Base-by-base conservation (phyloP, 2,329 filamentous ascomycete species). In the Arthroderma sp. region DNA sequence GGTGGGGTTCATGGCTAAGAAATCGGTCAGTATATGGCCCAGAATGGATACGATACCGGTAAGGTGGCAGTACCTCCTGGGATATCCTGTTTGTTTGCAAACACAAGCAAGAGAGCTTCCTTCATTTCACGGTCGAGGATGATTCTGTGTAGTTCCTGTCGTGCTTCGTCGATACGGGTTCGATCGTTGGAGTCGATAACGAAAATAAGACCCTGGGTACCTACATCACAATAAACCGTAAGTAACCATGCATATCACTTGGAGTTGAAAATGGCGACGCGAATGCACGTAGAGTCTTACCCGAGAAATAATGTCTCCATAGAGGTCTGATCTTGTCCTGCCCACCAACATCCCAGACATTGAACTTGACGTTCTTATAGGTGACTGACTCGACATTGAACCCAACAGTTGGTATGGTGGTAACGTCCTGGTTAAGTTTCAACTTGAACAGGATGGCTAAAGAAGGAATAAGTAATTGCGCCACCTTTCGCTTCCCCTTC, bases 351-450 rank as follows among this genome's bases (percentile, higher is more conserved):
- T 96, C 89, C 89, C 89, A 96, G 52, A 96, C 89, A 60, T 93
- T 96, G 74, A 96, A 96, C 70, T 95, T 93, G 69, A 95, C 88
- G 67, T 96, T 96, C 77, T 95, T 95, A 75, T 94, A 95, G 55
- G 88, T 93, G 59, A 96, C 88, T 4, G 87, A 94, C 75, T 96
- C 89, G 67, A 96, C 91, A 76, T 96, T 96, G 77, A 96, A 96
- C 56, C 89, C 91, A 57, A 98, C 91, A 31, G 91, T 98, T 39
- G 91, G 91, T 62, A 96, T 96, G 43, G 91, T 96, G 50, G 91
- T 96, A 59, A 96, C 88, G 63, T 94, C 88, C 74, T 96, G 87
- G 68, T 89, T 88, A 49, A 96, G 80, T 78, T 96, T 96, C 62
- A 98, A 77, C 75, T 95, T 96, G 78, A 96, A 98, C 50, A 98